These are phyloP conservation scores for Leccinum ponderosum DNA, from an alignment of 1,284 basidiomycete genomes.

Conservation along the genomic window DNA sequence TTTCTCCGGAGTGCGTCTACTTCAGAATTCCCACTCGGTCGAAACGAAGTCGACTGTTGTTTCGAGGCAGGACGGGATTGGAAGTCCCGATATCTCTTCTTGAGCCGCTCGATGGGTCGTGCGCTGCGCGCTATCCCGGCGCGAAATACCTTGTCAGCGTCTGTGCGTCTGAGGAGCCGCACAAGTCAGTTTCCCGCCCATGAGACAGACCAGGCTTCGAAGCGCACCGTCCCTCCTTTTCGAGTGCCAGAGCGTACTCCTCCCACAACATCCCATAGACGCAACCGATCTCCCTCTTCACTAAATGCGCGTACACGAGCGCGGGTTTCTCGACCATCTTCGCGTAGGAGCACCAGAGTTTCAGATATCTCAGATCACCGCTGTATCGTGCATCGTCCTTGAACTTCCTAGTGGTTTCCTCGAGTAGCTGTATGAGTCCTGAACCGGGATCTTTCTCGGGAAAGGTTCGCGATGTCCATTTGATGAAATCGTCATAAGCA, in stretches of 20 bases:
- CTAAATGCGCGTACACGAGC: slow-evolving; percentile 72
- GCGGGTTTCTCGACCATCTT: slow-evolving; percentile 56
- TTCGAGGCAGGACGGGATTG: slow-evolving; percentile 50
- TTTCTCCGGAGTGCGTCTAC: slow-evolving; percentile 49
- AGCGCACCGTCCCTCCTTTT: slow-evolving; percentile 74
- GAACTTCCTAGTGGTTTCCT: slow-evolving; percentile 78
- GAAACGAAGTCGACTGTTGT: slow-evolving; percentile 26
- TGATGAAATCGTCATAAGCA: slow-evolving; percentile 58
- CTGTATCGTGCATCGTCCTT: slow-evolving; percentile 79
- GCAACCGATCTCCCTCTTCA: slow-evolving; percentile 79
- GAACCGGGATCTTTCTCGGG: slow-evolving; percentile 44
- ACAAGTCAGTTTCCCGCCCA: slow-evolving; percentile 15
- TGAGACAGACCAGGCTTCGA: slow-evolving; percentile 3
- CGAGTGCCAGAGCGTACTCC: slow-evolving; percentile 79
- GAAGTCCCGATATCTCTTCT: slow-evolving; percentile 83
- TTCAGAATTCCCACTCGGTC: slow-evolving; percentile 27
- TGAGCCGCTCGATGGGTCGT: slow-evolving; percentile 83
- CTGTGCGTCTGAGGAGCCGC: slow-evolving; percentile 50
- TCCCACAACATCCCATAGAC: slow-evolving; percentile 81
- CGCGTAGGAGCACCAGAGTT: slow-evolving; percentile 85
- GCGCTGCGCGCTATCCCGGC: slow-evolving; percentile 84
- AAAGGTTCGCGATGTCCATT: slow-evolving; percentile 61
- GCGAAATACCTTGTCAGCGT: slow-evolving; percentile 84
- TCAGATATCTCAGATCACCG: slow-evolving; percentile 87
- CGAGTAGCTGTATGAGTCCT: slow-evolving; percentile 70